Percentiles rank a stretch among this genome's conserved stretches.
Evolutionary conservation across 2,329 filamentous ascomycete species (phyloP).

Genomic region (Cytospora paraplurivora): DNA sequence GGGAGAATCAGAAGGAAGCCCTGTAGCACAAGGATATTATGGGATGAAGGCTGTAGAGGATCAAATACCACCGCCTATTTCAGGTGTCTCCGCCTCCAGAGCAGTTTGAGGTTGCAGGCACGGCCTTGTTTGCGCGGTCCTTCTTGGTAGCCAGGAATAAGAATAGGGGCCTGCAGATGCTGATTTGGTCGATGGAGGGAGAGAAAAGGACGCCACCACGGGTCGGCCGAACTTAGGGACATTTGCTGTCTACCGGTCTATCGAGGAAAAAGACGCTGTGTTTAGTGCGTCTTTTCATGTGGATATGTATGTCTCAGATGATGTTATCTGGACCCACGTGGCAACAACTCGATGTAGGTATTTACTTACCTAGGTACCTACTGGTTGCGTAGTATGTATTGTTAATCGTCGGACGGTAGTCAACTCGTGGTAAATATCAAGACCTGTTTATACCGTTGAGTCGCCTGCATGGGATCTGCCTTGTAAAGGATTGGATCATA

Average conservation of each 20-base stretch:
- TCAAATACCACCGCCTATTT: constrained; percentile 1
- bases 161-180: no score
- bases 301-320: constrained; percentile 8
- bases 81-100: neutral
- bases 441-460: neutral
- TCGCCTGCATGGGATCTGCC: neutral
- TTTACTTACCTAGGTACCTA: neutral
- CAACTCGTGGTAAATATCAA: neutral
- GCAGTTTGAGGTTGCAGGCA: constrained; percentile 2
- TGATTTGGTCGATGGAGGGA: neutral
- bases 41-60: constrained; percentile 12
- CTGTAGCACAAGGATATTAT: constrained; percentile 14
- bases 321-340: constrained; percentile 16
- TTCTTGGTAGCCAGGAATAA: neutral
- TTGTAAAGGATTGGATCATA: neutral
- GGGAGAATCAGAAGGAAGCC: neutral
- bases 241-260: neutral
- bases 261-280: neutral
- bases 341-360: constrained; percentile 6
- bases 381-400: neutral
- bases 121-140: neutral
- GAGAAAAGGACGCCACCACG: neutral
- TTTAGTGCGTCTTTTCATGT: neutral
- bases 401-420: no score
- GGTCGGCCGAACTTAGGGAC: neutral